Base-by-base conservation (phyloP, 1,284 basidiomycete species). In the Irpex sp. region DNA sequence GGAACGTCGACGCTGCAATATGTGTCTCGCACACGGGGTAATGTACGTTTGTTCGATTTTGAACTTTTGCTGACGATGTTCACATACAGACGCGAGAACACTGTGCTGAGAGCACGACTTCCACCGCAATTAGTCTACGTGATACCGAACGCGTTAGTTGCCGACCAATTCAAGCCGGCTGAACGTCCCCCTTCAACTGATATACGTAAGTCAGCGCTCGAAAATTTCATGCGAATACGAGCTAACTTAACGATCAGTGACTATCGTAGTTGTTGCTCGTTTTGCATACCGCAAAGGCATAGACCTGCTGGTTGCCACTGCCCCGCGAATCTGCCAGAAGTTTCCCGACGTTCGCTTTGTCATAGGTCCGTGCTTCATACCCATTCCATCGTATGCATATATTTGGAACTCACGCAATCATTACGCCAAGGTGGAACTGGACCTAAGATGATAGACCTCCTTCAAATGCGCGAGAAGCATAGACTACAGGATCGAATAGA, bases 11-110 rank as follows among this genome's bases (percentile, higher is more conserved):
- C 67, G 93, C 90, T 0, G 94, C 94, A 0, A 95, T 98, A 37
- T 98, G 95, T 71, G 97, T 99, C 57, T 96, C 94, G n/a, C 93
- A 99, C 76, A 98, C 95, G 0, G 95, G 95, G 94, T 94, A 71
- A 68, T 84, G 75, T 5, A 5, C 39, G 8, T 13, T 15, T 26
- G 37, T 46, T n/a, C n/a, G n/a, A n/a, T n/a, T 35, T 43, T 46
- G 4, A n/a, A 13, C 37, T 1, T 2, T 51, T 49, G 19, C 54
- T 58, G 35, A 64, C 61, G 39, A 6, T 21, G 60, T 58, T 60
- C 39, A 50, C 8, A 26, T 37, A 11, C 65, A 93, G 92, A 36
- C 89, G 92, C 46, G 97, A 99, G 78, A 99, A 99, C 68, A 98
- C 96, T 0, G 93, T 95, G 0, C 83, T 99, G 1, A 83, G 97